Evolutionary conservation across 1,284 basidiomycete species (phyloP), one percentile per base, ranked within the genome.

Genomic region (Cryptococcus sp.): DNA sequence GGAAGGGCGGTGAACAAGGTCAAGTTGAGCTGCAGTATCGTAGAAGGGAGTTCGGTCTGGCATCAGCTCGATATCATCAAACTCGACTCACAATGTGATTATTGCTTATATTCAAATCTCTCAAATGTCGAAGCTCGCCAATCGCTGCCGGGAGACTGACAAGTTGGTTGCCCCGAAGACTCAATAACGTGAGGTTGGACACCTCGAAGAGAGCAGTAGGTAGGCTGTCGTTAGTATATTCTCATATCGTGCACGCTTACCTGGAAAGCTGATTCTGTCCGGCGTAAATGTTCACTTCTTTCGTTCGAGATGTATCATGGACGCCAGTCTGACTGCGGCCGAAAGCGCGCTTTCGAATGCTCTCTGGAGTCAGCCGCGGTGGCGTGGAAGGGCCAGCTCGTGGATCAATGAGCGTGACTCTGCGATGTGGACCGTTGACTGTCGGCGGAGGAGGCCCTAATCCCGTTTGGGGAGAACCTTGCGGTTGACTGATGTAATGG

Each of bases 161-260:
- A 13, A 79, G 52, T 17, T 69, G 55, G 49, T 79, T 79, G 25
- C 65, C 60, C 1, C 75, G 62, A 8, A 78, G 62, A 49, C 61
- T 69, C 13, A 79, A 55, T 0, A 73, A 62, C 0, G 73, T 75
- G 17, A 79, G 57, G 54, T 77, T 76, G 0, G 65, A 54, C 11
- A 78, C 65, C 49, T 77, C 74, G 44, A 79, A 79, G 47, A 79
- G 52, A 0, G 74, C 75, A 26, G 68, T 75, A 2, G 77, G 77
- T 1, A 79, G 59, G 29, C 77, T 77, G 50, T 20, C 39, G 29
- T 47, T 43, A 55, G 56, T 46, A 4, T 23, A 17, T 3, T 3
- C n/a, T 17, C 53, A 5, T 4, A 19, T 39, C 13, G 23, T 13
- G 16, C 45, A 22, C 8, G 23, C 69, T 49, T 49, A 76, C 75